phyloP scores from a whole-genome alignment of 2,329 filamentous ascomycete genomes.

The Cladosporium sp. region DNA sequence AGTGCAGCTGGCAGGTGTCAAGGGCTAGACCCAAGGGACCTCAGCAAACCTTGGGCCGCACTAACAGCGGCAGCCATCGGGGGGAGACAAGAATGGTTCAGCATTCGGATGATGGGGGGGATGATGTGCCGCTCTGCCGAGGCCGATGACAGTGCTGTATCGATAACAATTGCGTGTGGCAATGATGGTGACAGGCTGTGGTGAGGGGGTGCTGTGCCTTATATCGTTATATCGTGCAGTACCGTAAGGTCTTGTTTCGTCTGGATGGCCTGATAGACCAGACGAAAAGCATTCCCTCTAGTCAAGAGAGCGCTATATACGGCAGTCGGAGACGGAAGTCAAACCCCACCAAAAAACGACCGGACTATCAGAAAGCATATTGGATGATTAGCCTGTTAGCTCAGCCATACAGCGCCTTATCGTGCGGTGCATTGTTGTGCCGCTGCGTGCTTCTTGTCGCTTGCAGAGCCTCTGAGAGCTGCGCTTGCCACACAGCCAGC shows the following conservation, averaged over 20 bases:
- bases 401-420: neutral
- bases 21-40: neutral
- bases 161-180: neutral
- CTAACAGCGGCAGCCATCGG: neutral
- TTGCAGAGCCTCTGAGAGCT: neutral
- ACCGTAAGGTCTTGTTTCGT: neutral
- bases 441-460: neutral
- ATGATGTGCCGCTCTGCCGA: neutral
- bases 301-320: neutral
- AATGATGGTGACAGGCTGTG: neutral
- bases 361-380: neutral
- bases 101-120: neutral
- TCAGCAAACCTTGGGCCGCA: neutral
- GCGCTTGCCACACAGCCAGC: neutral
- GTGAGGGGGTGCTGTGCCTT: neutral
- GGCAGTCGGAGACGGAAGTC: neutral
- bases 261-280: neutral
- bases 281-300: neutral
- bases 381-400: neutral
- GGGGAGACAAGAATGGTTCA: neutral
- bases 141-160: neutral
- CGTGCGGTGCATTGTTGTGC: neutral
- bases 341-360: neutral
- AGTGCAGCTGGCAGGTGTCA: neutral
- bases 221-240: neutral